Evolutionary conservation across 2,329 filamentous ascomycete species (phyloP), one percentile per base, ranked within the genome.

Genomic region (Fusarium sp.): DNA sequence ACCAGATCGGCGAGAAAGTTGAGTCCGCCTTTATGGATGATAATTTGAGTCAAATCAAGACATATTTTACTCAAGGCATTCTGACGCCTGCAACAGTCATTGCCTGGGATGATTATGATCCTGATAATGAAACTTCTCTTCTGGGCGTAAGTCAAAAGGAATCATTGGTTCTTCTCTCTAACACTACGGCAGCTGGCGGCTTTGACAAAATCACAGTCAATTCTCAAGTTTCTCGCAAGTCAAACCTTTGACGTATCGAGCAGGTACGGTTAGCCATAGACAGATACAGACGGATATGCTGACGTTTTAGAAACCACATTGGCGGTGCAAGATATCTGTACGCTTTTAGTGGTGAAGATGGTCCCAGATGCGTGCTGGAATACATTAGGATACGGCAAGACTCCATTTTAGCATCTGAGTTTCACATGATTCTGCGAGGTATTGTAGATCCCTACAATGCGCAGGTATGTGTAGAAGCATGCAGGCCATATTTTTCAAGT

Each of bases 81-180:
- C 4, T 72, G 2, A 68, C 57, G 0, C 18, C 35, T 1, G 24
- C 35, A 8, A 38, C 63, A 1, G n/a, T 36, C 18, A 10, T 64
- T 3, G n/a, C n/a, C 18, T 56, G 47, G 38, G 4, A n/a, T 1
- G 14, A n/a, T 7, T 18, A 48, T 8, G 24, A 33, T 12, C n/a
- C 52, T n/a, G 52, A 68, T 1, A 28, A 45, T 2, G 57, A 63
- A 8, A 55, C 22, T 3, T 44, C 58, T 15, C 42, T 72, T 13
- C 9, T 55, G 7, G 69, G 63, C 5, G 69, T 71, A 17, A 42
- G 67, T 57, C 13, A 3, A 6, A 22, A 2, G 2, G 13, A 2
- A 14, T 6, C 4, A 2, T 9, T 1, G 2, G 1, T 17, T 18
- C 6, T 7, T 15, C 17, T 0, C 6, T 4, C 22, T 39, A 7